These are phyloP conservation scores for Tolypocladium album DNA, from an alignment of 2,329 filamentous ascomycete species.

Conservation along the genomic window DNA sequence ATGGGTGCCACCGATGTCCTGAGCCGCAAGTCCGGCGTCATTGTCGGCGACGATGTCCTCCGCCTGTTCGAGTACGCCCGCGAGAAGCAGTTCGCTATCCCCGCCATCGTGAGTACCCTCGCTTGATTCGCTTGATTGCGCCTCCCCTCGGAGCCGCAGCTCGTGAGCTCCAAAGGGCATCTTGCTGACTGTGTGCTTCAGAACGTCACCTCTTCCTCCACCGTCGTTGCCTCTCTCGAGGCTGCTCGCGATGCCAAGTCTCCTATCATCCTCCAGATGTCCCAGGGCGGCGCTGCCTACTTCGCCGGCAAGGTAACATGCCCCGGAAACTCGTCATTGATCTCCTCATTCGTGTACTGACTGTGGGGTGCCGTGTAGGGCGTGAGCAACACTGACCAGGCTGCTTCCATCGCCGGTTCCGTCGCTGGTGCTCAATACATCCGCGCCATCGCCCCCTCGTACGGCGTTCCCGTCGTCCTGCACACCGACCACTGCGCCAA, in stretches of 20 bases:
- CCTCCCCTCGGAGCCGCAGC: background rate
- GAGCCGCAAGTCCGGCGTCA: constrained; percentile 42
- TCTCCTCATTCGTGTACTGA: background rate
- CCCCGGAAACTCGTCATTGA: background rate
- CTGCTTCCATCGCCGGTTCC: constrained; percentile 78
- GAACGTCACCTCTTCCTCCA: constrained; percentile 89
- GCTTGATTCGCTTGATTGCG: background rate
- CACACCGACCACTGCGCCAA: constrained; percentile 99
- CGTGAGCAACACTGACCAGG: constrained; percentile 69
- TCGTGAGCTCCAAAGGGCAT: background rate
- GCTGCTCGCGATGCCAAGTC: constrained; percentile 86
- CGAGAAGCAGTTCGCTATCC: constrained; percentile 80
- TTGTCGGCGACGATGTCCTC: constrained; percentile 43
- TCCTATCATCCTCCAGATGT: constrained; percentile 87
- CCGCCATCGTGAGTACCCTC: constrained; percentile 47
- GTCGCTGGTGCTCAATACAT: constrained; percentile 90
- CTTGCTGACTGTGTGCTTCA: constrained; percentile 4
- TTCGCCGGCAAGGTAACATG: constrained; percentile 69
- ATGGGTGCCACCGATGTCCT: constrained; percentile 31
- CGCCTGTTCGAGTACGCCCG: constrained; percentile 82
- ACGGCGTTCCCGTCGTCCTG: constrained; percentile 83
- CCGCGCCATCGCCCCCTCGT: constrained; percentile 73
- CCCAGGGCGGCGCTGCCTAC: constrained; percentile 87
- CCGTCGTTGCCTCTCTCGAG: constrained; percentile 72
- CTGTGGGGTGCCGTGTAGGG: constrained; percentile 33